phyloP scores from a whole-genome alignment of 2,329 filamentous ascomycete genomes.

The Colletotrichum agaves region DNA sequence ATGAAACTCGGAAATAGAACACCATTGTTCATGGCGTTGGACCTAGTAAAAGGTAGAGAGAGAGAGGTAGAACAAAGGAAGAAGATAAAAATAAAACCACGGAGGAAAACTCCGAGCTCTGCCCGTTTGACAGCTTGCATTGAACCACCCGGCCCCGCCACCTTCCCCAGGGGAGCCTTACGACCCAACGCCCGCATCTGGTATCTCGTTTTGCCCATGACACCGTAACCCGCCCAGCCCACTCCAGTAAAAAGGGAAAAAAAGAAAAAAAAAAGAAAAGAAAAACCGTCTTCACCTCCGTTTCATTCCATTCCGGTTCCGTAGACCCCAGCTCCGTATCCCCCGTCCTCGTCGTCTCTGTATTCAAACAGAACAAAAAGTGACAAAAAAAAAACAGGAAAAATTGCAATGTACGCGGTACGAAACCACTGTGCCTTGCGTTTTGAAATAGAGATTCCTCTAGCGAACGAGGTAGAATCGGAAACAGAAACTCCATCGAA shows the following conservation, averaged over 20 bases:
- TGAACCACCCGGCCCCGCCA: not conserved
- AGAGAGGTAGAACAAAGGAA: no score
- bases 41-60: no score
- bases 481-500: not conserved
- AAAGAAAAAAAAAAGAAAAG: no score
- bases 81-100: not conserved
- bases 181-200: not conserved
- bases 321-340: not conserved
- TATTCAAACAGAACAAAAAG: not conserved
- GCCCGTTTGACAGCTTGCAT: no score
- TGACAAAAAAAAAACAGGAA: not conserved
- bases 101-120: not conserved
- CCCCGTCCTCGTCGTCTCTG: not conserved
- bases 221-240: not conserved
- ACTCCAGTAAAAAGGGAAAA: no score
- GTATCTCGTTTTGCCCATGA: constrained; percentile 14
- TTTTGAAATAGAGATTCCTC: no score
- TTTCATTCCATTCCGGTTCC: not conserved
- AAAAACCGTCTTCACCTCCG: no score
- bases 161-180: not conserved
- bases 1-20: no score
- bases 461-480: no score
- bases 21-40: no score
- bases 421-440: no score
- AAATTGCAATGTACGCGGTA: not conserved